These are phyloP conservation scores for Colletotrichum higginsianum DNA, from an alignment of 2,329 filamentous ascomycete genomes.

Conservation along the genomic window DNA sequence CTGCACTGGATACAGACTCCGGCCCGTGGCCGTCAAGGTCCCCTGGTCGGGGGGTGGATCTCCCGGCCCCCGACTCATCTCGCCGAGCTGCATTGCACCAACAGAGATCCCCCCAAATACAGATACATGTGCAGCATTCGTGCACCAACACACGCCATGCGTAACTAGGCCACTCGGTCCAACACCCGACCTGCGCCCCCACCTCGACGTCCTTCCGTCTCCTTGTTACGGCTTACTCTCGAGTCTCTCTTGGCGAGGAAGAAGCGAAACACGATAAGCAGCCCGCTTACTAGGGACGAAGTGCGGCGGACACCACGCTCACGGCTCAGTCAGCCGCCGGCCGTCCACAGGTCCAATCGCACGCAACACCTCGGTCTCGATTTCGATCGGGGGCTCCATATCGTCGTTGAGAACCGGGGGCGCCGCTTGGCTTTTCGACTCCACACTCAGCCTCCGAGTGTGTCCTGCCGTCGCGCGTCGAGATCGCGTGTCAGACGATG, in stretches of 20 bases:
- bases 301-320: background rate
- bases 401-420: background rate
- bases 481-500: conserved; percentile 11
- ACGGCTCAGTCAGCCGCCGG: background rate
- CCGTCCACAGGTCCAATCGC: background rate
- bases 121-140: background rate
- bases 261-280: conserved; percentile 3
- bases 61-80: conserved; percentile 10
- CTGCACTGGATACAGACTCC: conserved; percentile 14
- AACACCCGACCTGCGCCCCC: background rate
- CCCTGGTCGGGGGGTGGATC: conserved; percentile 17
- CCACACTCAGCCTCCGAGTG: conserved; percentile 15
- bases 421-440: conserved; percentile 1
- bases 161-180: background rate
- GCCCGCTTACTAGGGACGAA: background rate
- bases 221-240: conserved; percentile 23
- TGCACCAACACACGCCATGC: background rate
- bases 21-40: conserved; percentile 29
- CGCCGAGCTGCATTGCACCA: background rate
- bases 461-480: background rate
- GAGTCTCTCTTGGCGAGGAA: background rate
- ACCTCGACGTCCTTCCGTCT: background rate
- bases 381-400: conserved; percentile 10
- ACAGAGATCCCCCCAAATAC: conserved; percentile 2
- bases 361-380: background rate